Conservation (phyloP, 2,329 filamentous ascomycete species). For the Sclerotinia borealis region DNA sequence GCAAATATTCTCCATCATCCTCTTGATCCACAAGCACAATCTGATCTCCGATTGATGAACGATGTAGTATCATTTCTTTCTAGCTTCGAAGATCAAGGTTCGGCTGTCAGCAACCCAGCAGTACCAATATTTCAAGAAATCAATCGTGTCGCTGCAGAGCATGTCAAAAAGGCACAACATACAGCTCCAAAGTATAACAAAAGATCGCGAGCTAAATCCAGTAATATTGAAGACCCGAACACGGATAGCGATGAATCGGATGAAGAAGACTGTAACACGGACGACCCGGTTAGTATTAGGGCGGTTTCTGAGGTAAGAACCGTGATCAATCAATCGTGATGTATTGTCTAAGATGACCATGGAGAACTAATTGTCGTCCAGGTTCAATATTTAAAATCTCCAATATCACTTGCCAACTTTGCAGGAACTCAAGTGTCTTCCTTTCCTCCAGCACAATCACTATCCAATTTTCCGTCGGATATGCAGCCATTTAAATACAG, state of each 20-base stretch:
- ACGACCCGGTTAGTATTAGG: not conserved
- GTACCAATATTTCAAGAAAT: not conserved
- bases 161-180: not conserved
- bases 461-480: not conserved
- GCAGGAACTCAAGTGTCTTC: not conserved
- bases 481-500: not conserved
- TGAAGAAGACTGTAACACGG: not conserved
- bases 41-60: conserved; percentile 82
- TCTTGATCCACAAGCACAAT: conserved; percentile 73
- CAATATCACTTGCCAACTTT: not conserved
- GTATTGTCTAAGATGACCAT: not conserved
- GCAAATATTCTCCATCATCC: conserved; percentile 94
- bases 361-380: not conserved
- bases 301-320: not conserved
- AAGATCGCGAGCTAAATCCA: not conserved
- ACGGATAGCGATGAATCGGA: not conserved
- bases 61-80: conserved; percentile 46
- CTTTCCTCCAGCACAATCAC: not conserved
- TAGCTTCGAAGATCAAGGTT: not conserved
- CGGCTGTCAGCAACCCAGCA: not conserved
- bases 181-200: not conserved
- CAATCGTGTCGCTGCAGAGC: not conserved
- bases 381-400: not conserved
- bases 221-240: not conserved
- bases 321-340: not conserved